Evolutionary conservation across 768 basidiomycete species (phyloP).

Genomic region (Galerina sulciceps): DNA sequence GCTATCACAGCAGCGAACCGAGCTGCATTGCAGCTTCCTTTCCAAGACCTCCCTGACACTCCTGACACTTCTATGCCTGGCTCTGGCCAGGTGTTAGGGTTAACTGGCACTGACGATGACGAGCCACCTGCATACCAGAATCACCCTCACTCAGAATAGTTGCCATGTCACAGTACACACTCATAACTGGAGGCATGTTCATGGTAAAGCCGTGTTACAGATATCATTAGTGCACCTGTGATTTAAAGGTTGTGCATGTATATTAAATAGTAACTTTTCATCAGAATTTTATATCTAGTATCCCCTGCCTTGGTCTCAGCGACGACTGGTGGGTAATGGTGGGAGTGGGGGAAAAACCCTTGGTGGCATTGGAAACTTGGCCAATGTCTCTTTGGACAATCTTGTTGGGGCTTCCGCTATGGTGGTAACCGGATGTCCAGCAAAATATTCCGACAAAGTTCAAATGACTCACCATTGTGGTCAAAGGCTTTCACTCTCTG

Average conservation of each 20-base stretch:
- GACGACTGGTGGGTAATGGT: conserved; percentile 24
- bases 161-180: neutral
- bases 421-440: neutral
- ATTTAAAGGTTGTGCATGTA: conserved; percentile 6
- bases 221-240: neutral
- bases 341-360: conserved; percentile 30
- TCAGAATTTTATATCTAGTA: neutral
- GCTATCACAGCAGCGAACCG: conserved; percentile 23
- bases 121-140: conserved; percentile 21
- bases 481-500: conserved; percentile 38
- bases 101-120: conserved; percentile 3
- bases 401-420: conserved; percentile 11
- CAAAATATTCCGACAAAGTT: neutral
- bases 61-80: conserved; percentile 38
- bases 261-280: neutral
- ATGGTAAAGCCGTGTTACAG: neutral
- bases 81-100: conserved; percentile 38
- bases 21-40: conserved; percentile 13
- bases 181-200: neutral
- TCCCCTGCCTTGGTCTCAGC: neutral
- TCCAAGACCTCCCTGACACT: conserved; percentile 8
- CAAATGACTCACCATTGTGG: conserved; percentile 18
- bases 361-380: conserved; percentile 44
- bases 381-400: conserved; percentile 31
- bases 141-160: neutral